Base-by-base conservation (phyloP, 345 rosid species). In the Leavenworthia alabamica region DNA sequence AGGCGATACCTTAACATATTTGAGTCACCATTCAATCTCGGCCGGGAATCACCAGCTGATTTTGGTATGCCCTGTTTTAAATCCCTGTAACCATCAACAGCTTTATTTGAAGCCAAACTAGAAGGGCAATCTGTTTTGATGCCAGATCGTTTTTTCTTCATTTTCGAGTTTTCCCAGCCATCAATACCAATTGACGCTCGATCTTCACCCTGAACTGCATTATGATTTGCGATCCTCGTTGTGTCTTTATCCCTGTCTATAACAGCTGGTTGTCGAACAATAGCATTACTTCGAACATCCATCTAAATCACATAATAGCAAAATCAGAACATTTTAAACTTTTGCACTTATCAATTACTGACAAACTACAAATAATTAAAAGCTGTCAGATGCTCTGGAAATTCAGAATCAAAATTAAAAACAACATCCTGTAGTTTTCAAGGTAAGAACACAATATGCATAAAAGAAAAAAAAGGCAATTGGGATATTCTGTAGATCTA, bases 71-170 rank as follows among this genome's bases (percentile, higher is more conserved):
- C 96, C 65, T 80, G 92, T 74, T 90, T 90, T 41, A 77, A 54
- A 70, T 90, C 97, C 64, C 96, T 80, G 68, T 74, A 79, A 56
- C 86, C 84, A 75, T 94, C 92, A 11, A 49, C 58, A 24, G 81
- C 75, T 79, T 86, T 94, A 66, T 83, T 29, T 22, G 84, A 79
- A 36, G 71, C 66, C 73, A 74, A 60, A 72, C 68, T 78, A 50
- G 88, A 68, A 65, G 95, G 72, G 64, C 67, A 79, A 68, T 87
- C 97, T 19, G 83, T 75, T 79, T 84, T 89, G 77, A 85, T 93
- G 51, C 83, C 95, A 73, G 99, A 87, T 28, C 97, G 95, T 60
- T 86, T 94, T 81, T 89, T 93, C 85, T 88, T 94, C 85, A 86
- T 79, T 81, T 88, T 94, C 49, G 88, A 57, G 80, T 88, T 94